Evolutionary conservation across 176 grass and related monocot genomes (phyloP), one percentile per base, ranked within the genome.

Genomic region (Oryza glumipatula): DNA sequence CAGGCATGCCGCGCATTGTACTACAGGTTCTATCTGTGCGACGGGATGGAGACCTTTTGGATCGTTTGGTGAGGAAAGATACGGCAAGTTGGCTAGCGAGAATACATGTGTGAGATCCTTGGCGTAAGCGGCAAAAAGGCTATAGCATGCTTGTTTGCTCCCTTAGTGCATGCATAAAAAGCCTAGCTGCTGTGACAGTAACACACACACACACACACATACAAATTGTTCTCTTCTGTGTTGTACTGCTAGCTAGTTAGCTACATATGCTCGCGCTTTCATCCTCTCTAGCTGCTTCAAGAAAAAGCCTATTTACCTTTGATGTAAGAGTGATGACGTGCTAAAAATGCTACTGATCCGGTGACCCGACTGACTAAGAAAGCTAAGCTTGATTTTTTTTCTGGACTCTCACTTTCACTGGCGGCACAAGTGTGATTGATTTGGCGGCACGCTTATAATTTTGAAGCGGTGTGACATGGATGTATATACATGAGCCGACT

Each of bases 41-140:
- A 60, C 21, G 56, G 10, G 56, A 60, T n/a, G 11, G 56, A 9
- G 7, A 60, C 56, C 19, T 63, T 11, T 23, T 23, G 58, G 58
- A 2, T 63, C 79, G 83, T 86, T 90, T 78, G 88, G 88, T 86
- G 83, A 72, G 70, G 66, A 78, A 83, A 52, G 26, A 30, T 12
- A 17, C 1, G 26, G 21, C 21, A 28, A n/a, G 49, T 26, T 19
- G 16, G 67, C 38, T 23, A 48, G 44, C 10, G 1, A 66, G 14
- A 19, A 61, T 22, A 60, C 24, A 19, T 21, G 48, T 81, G 43
- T 41, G 47, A 35, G 71, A 60, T 51, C 56, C 76, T 84, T 91
- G 69, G 89, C 89, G 89, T 91, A 87, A 87, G 69, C 84, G 89
- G 89, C 89, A 91, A 91, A 91, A 91, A 80, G 84, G 17, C 80